These are phyloP conservation scores for Epichloe amarillans DNA, from an alignment of 2,329 filamentous ascomycete species.

Conservation along the genomic window DNA sequence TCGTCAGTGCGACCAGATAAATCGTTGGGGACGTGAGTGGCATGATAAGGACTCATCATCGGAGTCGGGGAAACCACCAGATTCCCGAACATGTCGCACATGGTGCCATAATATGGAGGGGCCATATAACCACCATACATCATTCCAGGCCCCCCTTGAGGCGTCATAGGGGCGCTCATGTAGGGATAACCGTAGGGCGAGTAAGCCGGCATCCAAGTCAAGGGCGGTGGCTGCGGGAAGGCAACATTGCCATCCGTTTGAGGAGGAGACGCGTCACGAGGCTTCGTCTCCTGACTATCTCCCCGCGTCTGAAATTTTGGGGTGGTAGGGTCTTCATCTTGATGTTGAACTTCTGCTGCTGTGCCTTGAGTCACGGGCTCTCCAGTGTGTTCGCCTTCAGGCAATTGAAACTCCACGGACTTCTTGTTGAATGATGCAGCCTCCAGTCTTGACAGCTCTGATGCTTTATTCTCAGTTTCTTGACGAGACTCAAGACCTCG, in stretches of 20 bases:
- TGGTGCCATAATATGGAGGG: slow-evolving; percentile 8
- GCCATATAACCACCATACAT: slow-evolving; percentile 13
- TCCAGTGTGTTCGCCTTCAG: neutral
- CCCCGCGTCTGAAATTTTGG: neutral
- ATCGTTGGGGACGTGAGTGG: neutral
- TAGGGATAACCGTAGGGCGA: slow-evolving; percentile 8
- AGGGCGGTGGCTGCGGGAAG: neutral
- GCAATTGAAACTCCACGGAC: slow-evolving; percentile 6
- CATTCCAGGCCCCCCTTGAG: slow-evolving; percentile 9
- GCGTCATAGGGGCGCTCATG: slow-evolving; percentile 10
- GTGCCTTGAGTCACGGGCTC: neutral
- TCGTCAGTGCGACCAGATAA: neutral
- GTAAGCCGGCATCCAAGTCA: slow-evolving; percentile 11
- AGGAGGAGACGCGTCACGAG: neutral
- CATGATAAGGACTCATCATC: slow-evolving; percentile 10
- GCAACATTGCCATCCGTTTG: neutral
- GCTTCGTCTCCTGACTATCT: neutral
- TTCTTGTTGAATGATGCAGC: slow-evolving; percentile 2
- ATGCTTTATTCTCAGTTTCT: neutral
- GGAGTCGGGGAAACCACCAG: slow-evolving; percentile 10
- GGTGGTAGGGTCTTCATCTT: neutral
- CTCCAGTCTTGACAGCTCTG: neutral
- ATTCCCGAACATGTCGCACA: slow-evolving; percentile 11
- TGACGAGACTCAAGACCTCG: neutral
- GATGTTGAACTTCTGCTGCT: neutral